Evolutionary conservation across 1,284 basidiomycete species (phyloP).

Genomic region (Boletus holoroseus): DNA sequence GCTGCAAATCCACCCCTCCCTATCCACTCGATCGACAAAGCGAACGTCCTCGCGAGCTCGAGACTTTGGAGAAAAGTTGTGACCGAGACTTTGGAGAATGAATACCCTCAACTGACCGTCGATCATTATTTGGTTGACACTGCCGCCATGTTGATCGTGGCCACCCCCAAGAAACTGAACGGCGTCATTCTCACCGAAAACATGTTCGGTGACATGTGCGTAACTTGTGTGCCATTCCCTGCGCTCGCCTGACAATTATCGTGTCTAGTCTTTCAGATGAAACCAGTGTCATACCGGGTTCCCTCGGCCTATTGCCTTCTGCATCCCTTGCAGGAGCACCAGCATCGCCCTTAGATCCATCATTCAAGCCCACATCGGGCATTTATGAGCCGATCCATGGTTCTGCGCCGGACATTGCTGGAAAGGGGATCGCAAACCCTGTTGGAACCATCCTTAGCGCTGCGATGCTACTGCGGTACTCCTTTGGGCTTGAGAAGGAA

Average conservation of each 20-base stretch:
- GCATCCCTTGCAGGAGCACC: slow-evolving; percentile 93
- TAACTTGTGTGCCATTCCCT: slow-evolving; percentile 12
- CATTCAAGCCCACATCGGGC: slow-evolving; percentile 73
- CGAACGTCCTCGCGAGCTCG: slow-evolving; percentile 95
- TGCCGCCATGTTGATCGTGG: slow-evolving; percentile 93
- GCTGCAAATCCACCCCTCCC: slow-evolving; percentile 79
- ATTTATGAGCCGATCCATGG: slow-evolving; percentile 97
- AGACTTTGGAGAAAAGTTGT: slow-evolving; percentile 93
- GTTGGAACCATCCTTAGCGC: slow-evolving; percentile 96
- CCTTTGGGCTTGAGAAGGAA: slow-evolving; percentile 79
- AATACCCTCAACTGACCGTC: slow-evolving; percentile 82
- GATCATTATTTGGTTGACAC: slow-evolving; percentile 95
- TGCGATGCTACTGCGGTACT: slow-evolving; percentile 93
- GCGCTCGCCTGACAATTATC: slow-evolving; percentile 5
- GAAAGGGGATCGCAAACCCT: slow-evolving; percentile 93
- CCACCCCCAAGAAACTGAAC: slow-evolving; percentile 90
- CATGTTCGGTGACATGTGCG: slow-evolving; percentile 93
- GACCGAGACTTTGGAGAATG: slow-evolving; percentile 72
- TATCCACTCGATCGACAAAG: slow-evolving; percentile 97
- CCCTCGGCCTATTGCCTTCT: slow-evolving; percentile 92
- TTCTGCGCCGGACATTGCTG: slow-evolving; percentile 95
- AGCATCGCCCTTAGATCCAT: slow-evolving; percentile 56
- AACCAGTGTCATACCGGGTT: slow-evolving; percentile 95
- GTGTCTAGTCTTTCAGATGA: slow-evolving; percentile 85
- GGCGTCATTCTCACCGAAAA: slow-evolving; percentile 95